Base-by-base conservation (phyloP, 805 yeast species). In the Candida quercuum region DNA sequence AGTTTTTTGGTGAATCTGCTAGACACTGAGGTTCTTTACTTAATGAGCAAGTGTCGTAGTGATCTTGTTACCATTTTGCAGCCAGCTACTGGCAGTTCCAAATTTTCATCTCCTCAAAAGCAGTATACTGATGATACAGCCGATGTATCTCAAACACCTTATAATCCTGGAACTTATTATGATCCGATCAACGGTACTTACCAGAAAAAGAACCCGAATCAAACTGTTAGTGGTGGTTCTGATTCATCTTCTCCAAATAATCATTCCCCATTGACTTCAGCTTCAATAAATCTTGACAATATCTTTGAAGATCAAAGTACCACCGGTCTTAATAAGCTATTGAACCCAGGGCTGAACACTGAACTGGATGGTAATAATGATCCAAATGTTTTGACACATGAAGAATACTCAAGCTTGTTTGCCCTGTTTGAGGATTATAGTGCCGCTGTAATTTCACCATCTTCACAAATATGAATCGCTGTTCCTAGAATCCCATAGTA, bases 341-440 rank as follows among this genome's bases (percentile, higher is more conserved):
- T 32, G 16, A 18, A 21, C 8, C 24, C 32, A 12, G 28, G 14
- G 10, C 25, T 38, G 15, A 14, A 30, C 8, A 12, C 23, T 15
- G 18, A 6, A 14, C 23, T 20, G 5, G 13, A 17, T 9, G 32
- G 27, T 6, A 7, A 8, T 15, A 25, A 22, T 30, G 30, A 36
- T 25, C 21, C 38, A 11, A 36, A 23, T 18, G 11, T 40, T 5
- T 28, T 51, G 13, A 37, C 56, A 4, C 38, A 43, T 27, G 55
- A 51, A 22, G 56, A 53, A 19, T 51, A 48, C 25, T 47, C 52
- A 8, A 43, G 47, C 29, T 28, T 53, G 16, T 53, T 44, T 33
- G 52, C 52, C 6, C 28, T 53, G 18, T 51, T 53, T 40, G 56
- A 52, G 19, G 56, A 50, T 31, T 52, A 47, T 27, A 45, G 33